phyloP scores from a whole-genome alignment of 306 rosid genomes.

The Vigna mungo region DNA sequence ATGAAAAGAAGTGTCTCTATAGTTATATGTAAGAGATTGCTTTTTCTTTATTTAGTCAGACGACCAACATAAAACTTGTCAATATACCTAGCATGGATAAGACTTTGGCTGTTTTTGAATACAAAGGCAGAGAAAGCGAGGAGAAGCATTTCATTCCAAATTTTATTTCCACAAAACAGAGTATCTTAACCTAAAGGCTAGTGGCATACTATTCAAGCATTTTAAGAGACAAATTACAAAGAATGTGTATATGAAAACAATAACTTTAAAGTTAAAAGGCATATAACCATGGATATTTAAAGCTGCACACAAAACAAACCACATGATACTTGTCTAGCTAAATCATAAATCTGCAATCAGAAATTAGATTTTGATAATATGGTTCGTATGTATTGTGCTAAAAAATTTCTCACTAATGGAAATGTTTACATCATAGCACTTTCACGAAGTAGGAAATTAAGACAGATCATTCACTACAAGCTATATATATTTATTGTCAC shows the following conservation, averaged over 20 bases:
- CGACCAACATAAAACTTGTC: not conserved
- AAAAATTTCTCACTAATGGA: not conserved
- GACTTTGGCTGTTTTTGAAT: not conserved
- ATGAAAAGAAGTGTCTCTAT: constrained; percentile 21
- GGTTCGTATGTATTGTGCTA: not conserved
- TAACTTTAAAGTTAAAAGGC: constrained; percentile 20
- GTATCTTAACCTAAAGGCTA: constrained; percentile 12
- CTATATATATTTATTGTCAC: not conserved
- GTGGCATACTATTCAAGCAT: not conserved
- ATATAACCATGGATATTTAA: constrained; percentile 7
- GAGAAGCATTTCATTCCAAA: constrained; percentile 24
- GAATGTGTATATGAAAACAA: not conserved
- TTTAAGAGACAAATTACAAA: constrained; percentile 18
- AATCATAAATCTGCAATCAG: constrained; percentile 8
- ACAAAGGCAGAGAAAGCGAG: not conserved
- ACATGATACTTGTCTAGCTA: not conserved
- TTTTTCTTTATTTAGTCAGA: not conserved
- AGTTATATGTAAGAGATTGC: not conserved
- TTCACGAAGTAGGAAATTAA: constrained; percentile 5
- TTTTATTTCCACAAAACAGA: not conserved
- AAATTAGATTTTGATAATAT: not conserved
- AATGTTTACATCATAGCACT: constrained; percentile 2
- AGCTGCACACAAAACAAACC: not conserved
- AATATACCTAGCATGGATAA: not conserved
- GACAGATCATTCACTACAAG: constrained; percentile 25